Evolutionary conservation across 108 stramenopile species (phyloP).

Genomic region (Poteriospumella lacustris): DNA sequence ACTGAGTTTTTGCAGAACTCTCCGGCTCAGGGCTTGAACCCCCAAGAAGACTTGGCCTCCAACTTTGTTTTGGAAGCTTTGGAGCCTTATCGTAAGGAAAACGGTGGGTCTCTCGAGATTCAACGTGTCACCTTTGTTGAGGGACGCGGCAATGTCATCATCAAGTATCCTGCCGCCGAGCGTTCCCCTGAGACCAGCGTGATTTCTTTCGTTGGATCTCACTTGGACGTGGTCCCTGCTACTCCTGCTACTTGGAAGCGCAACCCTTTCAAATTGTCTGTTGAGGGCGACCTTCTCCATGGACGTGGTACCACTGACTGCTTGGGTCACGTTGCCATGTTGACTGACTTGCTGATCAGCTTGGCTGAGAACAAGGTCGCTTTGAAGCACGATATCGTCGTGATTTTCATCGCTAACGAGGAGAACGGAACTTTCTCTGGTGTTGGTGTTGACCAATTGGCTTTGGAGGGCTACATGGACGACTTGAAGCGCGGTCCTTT

Average conservation of each 20-base stretch:
- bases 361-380: slow-evolving; percentile 51
- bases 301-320: slow-evolving; percentile 62
- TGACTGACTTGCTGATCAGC: slow-evolving; percentile 52
- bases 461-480: slow-evolving; percentile 49
- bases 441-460: slow-evolving; percentile 56
- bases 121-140: slow-evolving; percentile 54
- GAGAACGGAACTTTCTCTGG: slow-evolving; percentile 53
- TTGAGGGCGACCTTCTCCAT: slow-evolving; percentile 58
- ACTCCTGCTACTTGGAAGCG: slow-evolving; percentile 57
- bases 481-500: slow-evolving; percentile 53
- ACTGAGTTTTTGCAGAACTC: slow-evolving; percentile 48
- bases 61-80: slow-evolving; percentile 53
- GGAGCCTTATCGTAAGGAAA: slow-evolving; percentile 49
- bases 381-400: slow-evolving; percentile 45
- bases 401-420: slow-evolving; percentile 60
- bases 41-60: slow-evolving; percentile 46
- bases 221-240: slow-evolving; percentile 62
- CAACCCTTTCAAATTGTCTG: slow-evolving; percentile 53
- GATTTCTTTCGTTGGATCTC: slow-evolving; percentile 57
- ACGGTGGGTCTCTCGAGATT: slow-evolving; percentile 59
- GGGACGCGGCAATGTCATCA: slow-evolving; percentile 58
- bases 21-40: slow-evolving; percentile 47
- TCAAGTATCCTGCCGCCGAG: slow-evolving; percentile 52
- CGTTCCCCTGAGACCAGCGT: slow-evolving; percentile 39
- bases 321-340: slow-evolving; percentile 63